Evolutionary conservation across 306 rosid species (phyloP).

Genomic region (Prunus salicina): DNA sequence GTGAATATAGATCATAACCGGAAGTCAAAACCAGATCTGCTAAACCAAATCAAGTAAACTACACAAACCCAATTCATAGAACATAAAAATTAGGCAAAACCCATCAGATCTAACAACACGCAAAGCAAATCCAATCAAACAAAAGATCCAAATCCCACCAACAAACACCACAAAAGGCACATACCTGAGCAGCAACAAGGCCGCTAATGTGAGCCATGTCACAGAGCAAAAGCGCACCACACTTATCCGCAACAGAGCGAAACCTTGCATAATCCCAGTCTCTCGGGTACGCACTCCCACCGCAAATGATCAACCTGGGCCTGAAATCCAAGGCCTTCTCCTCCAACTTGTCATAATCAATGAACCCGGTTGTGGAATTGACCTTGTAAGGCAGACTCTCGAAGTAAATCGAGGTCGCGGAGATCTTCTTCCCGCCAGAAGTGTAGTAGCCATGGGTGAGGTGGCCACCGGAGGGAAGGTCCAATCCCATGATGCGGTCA

Average conservation of each 20-base stretch:
- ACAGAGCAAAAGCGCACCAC: slow-evolving; percentile 81
- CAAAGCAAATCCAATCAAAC: not conserved
- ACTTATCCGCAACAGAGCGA: slow-evolving; percentile 67
- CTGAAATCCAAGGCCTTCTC: slow-evolving; percentile 97
- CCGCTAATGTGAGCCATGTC: slow-evolving; percentile 98
- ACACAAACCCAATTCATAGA: not conserved
- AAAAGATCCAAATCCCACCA: not conserved
- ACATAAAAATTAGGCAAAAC: not conserved
- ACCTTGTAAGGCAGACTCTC: slow-evolving; percentile 95
- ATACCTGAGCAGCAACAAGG: slow-evolving; percentile 92
- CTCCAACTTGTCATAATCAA: slow-evolving; percentile 78
- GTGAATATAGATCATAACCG: not conserved
- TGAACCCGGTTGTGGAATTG: slow-evolving; percentile 49
- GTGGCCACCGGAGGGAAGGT: slow-evolving; percentile 92
- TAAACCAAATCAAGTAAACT: not conserved
- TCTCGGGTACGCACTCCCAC: slow-evolving; percentile 92
- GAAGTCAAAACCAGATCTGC: slow-evolving; percentile 8
- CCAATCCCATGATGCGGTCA: slow-evolving; percentile 89
- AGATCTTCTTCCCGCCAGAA: slow-evolving; percentile 92
- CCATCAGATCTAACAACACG: not conserved
- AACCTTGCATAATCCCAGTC: slow-evolving; percentile 83
- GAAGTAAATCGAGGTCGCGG: slow-evolving; percentile 90
- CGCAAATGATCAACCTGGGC: slow-evolving; percentile 77
- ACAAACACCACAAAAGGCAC: not conserved
- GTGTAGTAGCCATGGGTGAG: slow-evolving; percentile 88